Evolutionary conservation across 306 rosid genomes (phyloP).

Genomic region (Pterocarpus santalinus): DNA sequence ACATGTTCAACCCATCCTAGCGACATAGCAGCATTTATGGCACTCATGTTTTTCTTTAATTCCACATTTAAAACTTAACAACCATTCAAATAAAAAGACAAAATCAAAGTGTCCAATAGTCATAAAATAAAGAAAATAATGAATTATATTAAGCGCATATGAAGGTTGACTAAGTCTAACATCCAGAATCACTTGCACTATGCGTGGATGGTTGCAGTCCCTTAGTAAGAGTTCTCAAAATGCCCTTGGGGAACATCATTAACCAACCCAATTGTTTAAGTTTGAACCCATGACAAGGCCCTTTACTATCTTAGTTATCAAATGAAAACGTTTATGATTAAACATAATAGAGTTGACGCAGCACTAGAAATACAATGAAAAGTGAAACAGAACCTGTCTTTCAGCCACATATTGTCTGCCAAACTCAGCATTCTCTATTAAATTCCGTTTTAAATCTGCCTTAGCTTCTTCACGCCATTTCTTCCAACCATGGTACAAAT

Average conservation of each 20-base stretch:
- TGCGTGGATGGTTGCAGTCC: neutral
- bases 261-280: neutral
- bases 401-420: slow-evolving; percentile 73
- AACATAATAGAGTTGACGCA: slow-evolving; percentile 25
- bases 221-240: slow-evolving; percentile 5
- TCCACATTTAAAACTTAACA: neutral
- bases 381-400: slow-evolving; percentile 68
- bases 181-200: slow-evolving; percentile 9
- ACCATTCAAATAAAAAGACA: slow-evolving; percentile 18
- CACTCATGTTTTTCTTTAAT: slow-evolving; percentile 25
- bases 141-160: neutral
- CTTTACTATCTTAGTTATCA: slow-evolving; percentile 13
- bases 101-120: slow-evolving; percentile 12
- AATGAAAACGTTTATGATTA: neutral
- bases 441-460: slow-evolving; percentile 71
- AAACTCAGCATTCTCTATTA: slow-evolving; percentile 73
- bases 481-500: slow-evolving; percentile 92
- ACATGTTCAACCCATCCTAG: slow-evolving; percentile 3
- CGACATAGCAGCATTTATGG: slow-evolving; percentile 10
- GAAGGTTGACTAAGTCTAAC: neutral
- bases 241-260: slow-evolving; percentile 9
- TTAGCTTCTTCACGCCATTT: slow-evolving; percentile 91
- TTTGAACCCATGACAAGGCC: slow-evolving; percentile 12
- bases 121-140: neutral
- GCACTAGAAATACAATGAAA: slow-evolving; percentile 26